Conservation (phyloP, 208 protist species). For the Trypanosoma congolense region DNA sequence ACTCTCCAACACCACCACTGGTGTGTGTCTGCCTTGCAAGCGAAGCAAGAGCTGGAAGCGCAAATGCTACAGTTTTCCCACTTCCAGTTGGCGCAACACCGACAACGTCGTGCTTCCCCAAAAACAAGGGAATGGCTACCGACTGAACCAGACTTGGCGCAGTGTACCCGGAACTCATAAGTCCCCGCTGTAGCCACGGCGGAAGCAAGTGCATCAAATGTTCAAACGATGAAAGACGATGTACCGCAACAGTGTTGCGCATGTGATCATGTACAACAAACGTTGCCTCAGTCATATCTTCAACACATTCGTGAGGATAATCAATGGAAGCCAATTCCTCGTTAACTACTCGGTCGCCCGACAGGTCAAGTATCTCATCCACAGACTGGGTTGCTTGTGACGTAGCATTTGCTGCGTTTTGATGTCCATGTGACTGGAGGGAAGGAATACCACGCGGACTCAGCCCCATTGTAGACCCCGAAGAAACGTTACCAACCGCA, state of each 20-base stretch:
- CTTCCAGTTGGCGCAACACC: constrained; percentile 93
- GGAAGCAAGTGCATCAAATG: constrained; percentile 47
- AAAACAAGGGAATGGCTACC: constrained; percentile 69
- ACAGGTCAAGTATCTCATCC: no score
- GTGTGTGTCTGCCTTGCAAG: constrained; percentile 13
- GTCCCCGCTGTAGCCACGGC: constrained; percentile 26
- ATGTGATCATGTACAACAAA: constrained; percentile 44
- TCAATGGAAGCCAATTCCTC: no score
- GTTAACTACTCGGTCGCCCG: no score
- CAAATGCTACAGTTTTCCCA: constrained; percentile 96
- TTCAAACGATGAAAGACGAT: constrained; percentile 42
- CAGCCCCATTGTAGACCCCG: no score
- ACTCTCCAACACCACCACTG: no score
- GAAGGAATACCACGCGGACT: no score
- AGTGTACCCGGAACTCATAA: constrained; percentile 35
- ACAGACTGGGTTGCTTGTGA: no score
- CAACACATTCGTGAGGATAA: neutral
- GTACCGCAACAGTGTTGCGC: constrained; percentile 33
- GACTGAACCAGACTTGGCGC: constrained; percentile 81
- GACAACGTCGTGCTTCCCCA: constrained; percentile 89
- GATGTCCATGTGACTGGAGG: no score
- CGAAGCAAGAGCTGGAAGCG: constrained; percentile 81
- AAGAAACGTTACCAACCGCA: no score
- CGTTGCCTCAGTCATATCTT: constrained; percentile 35
- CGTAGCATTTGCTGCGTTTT: no score